These are phyloP conservation scores for Solanum bulbocastanum DNA, from an alignment of 257 asterid species.

Conservation along the genomic window DNA sequence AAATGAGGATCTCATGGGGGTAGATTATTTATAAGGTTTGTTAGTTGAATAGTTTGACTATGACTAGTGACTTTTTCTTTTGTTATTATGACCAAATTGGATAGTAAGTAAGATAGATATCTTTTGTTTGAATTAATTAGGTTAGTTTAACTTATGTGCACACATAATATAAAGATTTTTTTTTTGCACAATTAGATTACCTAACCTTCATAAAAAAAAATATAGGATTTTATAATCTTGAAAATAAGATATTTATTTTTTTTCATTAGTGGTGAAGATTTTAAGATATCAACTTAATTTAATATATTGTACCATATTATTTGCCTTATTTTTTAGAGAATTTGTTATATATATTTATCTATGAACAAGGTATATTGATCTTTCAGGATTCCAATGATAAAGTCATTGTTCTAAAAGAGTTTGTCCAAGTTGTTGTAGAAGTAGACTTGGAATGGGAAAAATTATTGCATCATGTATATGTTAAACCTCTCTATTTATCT, in stretches of 20 bases:
- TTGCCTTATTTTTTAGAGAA: background rate
- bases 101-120: background rate
- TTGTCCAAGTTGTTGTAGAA: background rate
- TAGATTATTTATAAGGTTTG: background rate
- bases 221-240: background rate
- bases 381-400: background rate
- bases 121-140: background rate
- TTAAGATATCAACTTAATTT: background rate
- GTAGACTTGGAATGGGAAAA: background rate
- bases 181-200: too few relatives aligned
- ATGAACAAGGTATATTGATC: background rate
- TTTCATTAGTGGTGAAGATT: background rate
- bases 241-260: background rate
- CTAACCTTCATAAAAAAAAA: background rate
- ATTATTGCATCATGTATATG: background rate
- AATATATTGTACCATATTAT: background rate
- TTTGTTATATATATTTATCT: background rate
- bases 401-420: background rate
- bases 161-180: background rate
- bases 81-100: conserved; percentile 2
- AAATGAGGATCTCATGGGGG: background rate
- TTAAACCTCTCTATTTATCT: background rate
- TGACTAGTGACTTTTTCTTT: conserved; percentile 3
- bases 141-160: background rate
- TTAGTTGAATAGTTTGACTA: conserved; percentile 10